These are phyloP conservation scores for Corylus avellana DNA, from an alignment of 306 rosid species.

Conservation along the genomic window DNA sequence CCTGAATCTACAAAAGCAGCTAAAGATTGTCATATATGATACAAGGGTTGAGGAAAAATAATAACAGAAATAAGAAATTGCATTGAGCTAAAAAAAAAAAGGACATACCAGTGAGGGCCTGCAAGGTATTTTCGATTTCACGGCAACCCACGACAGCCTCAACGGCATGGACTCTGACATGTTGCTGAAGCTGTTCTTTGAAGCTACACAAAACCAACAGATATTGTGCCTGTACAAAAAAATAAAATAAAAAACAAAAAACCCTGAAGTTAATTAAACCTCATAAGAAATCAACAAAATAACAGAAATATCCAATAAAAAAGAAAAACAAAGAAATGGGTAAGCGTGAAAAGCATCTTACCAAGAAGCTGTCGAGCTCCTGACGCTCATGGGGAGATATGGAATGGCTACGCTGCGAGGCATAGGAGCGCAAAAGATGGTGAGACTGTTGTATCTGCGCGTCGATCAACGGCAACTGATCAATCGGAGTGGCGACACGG, in stretches of 20 bases:
- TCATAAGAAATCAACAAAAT: neutral
- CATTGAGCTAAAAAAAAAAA: neutral
- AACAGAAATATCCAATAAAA: neutral
- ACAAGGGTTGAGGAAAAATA: neutral
- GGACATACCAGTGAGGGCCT: conserved; percentile 79
- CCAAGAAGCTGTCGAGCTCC: conserved; percentile 88
- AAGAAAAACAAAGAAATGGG: neutral
- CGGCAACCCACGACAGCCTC: conserved; percentile 99
- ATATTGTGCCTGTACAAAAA: conserved; percentile 68
- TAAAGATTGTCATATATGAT: neutral
- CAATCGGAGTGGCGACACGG: conserved; percentile 94
- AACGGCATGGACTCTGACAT: conserved; percentile 95
- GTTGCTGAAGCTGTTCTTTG: conserved; percentile 97
- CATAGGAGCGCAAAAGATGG: conserved; percentile 72
- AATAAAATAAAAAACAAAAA: neutral
- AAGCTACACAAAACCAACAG: conserved; percentile 75
- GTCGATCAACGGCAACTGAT: conserved; percentile 85
- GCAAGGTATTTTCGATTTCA: conserved; percentile 90
- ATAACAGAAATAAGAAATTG: neutral
- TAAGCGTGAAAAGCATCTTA: conserved; percentile 14
- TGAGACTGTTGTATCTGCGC: conserved; percentile 91
- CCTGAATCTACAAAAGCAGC: neutral
- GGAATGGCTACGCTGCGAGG: conserved; percentile 60
- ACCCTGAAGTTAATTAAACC: neutral
- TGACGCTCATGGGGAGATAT: conserved; percentile 84